Base-by-base conservation (phyloP, 2,329 filamentous ascomycete species). In the Davidsoniella virescens region DNA sequence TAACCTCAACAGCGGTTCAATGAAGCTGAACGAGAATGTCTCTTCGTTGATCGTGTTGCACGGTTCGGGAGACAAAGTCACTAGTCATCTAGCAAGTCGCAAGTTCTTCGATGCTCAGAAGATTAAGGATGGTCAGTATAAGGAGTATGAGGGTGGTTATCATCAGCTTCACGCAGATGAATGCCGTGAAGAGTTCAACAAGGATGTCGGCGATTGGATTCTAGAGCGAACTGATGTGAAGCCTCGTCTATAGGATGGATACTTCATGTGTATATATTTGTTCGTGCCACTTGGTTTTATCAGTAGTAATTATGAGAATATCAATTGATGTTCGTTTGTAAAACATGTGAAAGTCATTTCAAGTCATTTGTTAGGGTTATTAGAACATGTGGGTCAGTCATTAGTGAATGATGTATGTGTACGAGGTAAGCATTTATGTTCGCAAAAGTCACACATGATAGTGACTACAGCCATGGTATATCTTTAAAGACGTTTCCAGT, bases 101-200 rank as follows among this genome's bases (percentile, higher is more conserved):
- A 70, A 67, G 52, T 84, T 83, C 64, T 76, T 79, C 54, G 73
- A 80, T 18, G 59, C 64, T 17, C 66, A 75, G 55, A 66, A 72
- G 23, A 67, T 83, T 5, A 67, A 72, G 57, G 86, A 93, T 62
- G 83, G 78, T 60, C 73, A 72, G 55, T 80, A 86, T 60, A 82
- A 77, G 67, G 65, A 70, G 17, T 94, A 92, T 62, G 76, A 84
- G 26, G 87, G 84, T 8, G 84, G 75, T 61, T 87, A 78, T 62
- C 88, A 95, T 65, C 82, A 84, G 66, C 63, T 84, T 55, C 80
- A 84, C 60, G 67, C 71, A 1, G 80, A 84, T 52, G 61, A 66
- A 7, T 71, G 68, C 52, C 71, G 68, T 59, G 68, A 73, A 51
- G 66, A 70, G 55, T 77, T 74, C 55, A 68, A 67, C 50, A 70